phyloP scores from a whole-genome alignment of 2,329 filamentous ascomycete species.

The Aureobasidium lini region DNA sequence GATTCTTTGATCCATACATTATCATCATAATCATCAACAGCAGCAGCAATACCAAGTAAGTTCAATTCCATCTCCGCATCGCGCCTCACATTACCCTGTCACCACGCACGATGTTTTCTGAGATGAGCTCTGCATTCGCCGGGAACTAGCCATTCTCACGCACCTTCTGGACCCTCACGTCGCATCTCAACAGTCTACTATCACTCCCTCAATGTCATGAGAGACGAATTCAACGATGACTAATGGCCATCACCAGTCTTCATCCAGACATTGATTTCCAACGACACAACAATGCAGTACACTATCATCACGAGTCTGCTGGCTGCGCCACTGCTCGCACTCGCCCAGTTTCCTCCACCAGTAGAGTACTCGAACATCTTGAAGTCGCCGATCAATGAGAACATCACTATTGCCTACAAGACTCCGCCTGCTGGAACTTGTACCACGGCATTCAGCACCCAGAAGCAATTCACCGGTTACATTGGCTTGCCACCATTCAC shows the following conservation, averaged over 20 bases:
- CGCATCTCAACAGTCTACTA: no score
- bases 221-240: no score
- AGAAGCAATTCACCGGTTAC: slow-evolving; percentile 66
- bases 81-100: neutral
- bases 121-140: neutral
- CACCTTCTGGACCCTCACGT: no score
- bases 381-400: slow-evolving; percentile 53
- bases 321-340: neutral
- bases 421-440: slow-evolving; percentile 53
- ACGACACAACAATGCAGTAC: neutral
- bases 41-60: neutral
- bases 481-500: slow-evolving; percentile 47
- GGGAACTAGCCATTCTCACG: no score
- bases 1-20: no score
- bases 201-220: no score
- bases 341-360: slow-evolving; percentile 34
- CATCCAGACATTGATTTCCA: neutral
- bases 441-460: slow-evolving; percentile 54
- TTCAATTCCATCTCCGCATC: neutral
- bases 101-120: neutral
- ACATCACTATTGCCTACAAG: slow-evolving; percentile 63
- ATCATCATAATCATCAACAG: neutral
- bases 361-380: slow-evolving; percentile 45
- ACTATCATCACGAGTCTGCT: neutral
- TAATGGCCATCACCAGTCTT: no score